Evolutionary conservation across 495 filamentous ascomycete genomes (phyloP).

Genomic region (Aspergillus biplanus): DNA sequence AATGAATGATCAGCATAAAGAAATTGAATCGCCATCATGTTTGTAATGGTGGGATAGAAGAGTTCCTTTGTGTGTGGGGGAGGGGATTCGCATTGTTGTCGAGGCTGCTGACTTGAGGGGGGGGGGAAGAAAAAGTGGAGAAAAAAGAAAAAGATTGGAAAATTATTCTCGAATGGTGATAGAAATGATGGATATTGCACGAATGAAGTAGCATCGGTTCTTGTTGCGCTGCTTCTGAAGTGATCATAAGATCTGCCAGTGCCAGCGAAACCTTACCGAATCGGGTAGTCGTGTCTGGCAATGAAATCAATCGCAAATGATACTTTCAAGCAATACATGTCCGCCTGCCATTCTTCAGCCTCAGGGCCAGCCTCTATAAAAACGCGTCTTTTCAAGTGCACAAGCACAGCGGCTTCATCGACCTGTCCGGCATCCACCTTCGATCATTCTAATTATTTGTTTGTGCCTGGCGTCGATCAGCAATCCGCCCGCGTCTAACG

Average conservation of each 20-base stretch:
- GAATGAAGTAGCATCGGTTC: background rate
- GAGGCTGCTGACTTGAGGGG: background rate
- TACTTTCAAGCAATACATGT: background rate
- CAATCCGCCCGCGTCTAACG: conserved; percentile 6
- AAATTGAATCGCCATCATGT: background rate
- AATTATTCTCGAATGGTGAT: background rate
- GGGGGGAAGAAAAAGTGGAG: no score
- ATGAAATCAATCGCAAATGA: background rate
- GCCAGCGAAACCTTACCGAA: conserved; percentile 13
- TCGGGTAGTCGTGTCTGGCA: conserved; percentile 14
- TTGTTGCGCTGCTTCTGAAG: background rate
- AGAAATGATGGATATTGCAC: background rate
- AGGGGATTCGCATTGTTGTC: background rate
- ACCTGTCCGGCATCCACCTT: background rate
- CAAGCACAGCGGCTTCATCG: background rate
- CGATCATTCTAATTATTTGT: background rate
- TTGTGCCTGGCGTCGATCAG: conserved; percentile 5
- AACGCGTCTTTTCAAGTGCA: conserved; percentile 8
- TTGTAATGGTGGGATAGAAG: background rate
- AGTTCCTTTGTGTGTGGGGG: background rate
- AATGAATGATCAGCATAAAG: background rate
- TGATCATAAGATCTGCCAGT: background rate
- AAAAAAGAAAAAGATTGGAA: background rate
- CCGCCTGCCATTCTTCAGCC: conserved; percentile 1
- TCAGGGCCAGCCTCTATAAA: background rate